These are phyloP conservation scores for Eucalyptus lansdowneana DNA, from an alignment of 345 rosid species.

Conservation along the genomic window DNA sequence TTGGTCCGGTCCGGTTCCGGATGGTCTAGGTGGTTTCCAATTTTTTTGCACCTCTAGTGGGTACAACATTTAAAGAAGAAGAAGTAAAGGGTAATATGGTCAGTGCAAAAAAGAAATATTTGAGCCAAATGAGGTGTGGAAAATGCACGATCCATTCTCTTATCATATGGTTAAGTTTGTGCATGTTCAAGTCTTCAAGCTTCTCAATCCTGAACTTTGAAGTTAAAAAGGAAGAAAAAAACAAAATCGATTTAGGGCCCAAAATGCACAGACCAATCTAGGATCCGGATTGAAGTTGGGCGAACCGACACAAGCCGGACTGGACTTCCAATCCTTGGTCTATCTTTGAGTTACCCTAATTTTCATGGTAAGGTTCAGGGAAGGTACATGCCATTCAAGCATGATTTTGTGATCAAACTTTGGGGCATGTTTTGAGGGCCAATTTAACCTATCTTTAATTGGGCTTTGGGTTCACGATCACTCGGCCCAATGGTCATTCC, in stretches of 20 bases:
- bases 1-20: accelerated
- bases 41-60: no score
- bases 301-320: neutral
- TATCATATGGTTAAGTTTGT: neutral
- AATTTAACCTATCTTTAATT: neutral
- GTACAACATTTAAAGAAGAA: no score
- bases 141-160: neutral
- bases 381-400: neutral
- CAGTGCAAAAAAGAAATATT: no score
- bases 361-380: neutral
- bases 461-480: neutral
- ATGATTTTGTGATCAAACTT: neutral
- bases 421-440: neutral
- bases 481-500: neutral
- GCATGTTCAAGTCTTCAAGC: neutral
- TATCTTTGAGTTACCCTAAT: neutral
- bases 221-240: neutral
- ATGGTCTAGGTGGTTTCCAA: accelerated
- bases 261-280: neutral
- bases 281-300: neutral
- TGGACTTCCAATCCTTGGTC: neutral
- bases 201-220: neutral
- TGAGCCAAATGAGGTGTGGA: no score
- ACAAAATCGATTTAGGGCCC: neutral
- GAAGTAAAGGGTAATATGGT: no score